These are phyloP conservation scores for Dactylellina sp. DNA, from an alignment of 2,329 filamentous ascomycete species.

Conservation along the genomic window DNA sequence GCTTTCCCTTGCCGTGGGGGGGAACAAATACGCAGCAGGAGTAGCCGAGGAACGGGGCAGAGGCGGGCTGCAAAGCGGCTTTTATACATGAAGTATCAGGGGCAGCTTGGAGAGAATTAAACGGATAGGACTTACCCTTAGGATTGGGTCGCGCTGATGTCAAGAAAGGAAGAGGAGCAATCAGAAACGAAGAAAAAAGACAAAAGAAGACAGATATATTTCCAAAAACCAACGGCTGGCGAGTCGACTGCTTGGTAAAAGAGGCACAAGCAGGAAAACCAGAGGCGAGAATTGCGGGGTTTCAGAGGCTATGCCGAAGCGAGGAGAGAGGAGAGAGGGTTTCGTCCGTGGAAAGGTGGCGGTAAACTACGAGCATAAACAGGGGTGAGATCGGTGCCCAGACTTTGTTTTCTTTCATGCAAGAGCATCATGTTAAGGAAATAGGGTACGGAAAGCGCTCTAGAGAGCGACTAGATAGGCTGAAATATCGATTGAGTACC, in stretches of 20 bases:
- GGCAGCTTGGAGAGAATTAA: conserved; percentile 17
- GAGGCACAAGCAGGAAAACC: conserved; percentile 50
- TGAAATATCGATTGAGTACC: neutral
- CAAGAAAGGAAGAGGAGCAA: conserved; percentile 10
- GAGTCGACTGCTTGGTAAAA: conserved; percentile 49
- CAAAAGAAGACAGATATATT: conserved; percentile 55
- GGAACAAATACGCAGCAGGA: conserved; percentile 31
- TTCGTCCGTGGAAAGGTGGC: conserved; percentile 56
- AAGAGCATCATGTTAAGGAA: conserved; percentile 9
- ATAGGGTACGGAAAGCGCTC: neutral
- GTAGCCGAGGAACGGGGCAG: conserved; percentile 39
- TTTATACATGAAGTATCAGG: conserved; percentile 20
- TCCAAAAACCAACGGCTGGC: conserved; percentile 47
- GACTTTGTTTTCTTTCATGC: conserved; percentile 34
- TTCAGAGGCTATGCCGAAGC: conserved; percentile 57
- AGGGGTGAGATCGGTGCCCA: conserved; percentile 48
- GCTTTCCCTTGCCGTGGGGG: conserved; percentile 39
- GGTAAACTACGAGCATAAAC: conserved; percentile 41
- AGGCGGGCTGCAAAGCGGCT: conserved; percentile 24
- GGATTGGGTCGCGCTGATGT: conserved; percentile 32
- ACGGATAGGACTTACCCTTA: conserved; percentile 33
- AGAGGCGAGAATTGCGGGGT: conserved; percentile 57
- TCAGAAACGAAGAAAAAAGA: conserved; percentile 7
- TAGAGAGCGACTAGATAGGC: too few relatives aligned
- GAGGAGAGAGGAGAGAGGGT: conserved; percentile 55